Conservation (phyloP, 2,329 filamentous ascomycete species). For the Colletotrichum spinosum region DNA sequence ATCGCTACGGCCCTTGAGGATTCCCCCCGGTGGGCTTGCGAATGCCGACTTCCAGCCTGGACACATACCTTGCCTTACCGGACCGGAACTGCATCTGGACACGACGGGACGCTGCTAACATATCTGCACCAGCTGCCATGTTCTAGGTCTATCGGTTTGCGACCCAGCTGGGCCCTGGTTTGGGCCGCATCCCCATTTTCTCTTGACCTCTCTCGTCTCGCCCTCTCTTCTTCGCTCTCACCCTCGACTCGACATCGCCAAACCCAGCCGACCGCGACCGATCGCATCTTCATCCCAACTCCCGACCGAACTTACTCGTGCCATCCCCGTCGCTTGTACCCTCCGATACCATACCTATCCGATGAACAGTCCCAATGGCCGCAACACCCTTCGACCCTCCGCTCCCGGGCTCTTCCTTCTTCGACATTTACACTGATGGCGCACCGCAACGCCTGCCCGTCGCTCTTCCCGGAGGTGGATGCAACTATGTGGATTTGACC, state of each 20-base stretch:
- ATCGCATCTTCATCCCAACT: slow-evolving; percentile 37
- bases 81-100: slow-evolving; percentile 1
- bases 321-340: slow-evolving; percentile 31
- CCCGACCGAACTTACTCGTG: slow-evolving; percentile 23
- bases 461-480: slow-evolving; percentile 63
- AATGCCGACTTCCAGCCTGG: slow-evolving; percentile 32
- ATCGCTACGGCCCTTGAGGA: slow-evolving; percentile 23
- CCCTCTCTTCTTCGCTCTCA: slow-evolving; percentile 8
- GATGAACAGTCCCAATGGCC: slow-evolving; percentile 61
- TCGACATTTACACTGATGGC: slow-evolving; percentile 67
- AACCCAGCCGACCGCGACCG: slow-evolving; percentile 36
- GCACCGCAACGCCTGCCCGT: slow-evolving; percentile 44
- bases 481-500: slow-evolving; percentile 68
- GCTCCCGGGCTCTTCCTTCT: slow-evolving; percentile 58
- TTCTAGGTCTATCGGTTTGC: slow-evolving; percentile 48
- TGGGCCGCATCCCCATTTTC: slow-evolving; percentile 41
- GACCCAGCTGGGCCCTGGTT: slow-evolving; percentile 50
- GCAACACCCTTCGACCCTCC: slow-evolving; percentile 60
- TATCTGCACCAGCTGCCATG: slow-evolving; percentile 43
- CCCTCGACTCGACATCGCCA: slow-evolving; percentile 10
- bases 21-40: slow-evolving; percentile 28
- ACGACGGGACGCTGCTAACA: slow-evolving; percentile 29
- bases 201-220: slow-evolving; percentile 12
- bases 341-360: slow-evolving; percentile 39
- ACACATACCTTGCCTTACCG: slow-evolving; percentile 14